phyloP scores from a whole-genome alignment of 78 protist species.

The Guillardia theta region DNA sequence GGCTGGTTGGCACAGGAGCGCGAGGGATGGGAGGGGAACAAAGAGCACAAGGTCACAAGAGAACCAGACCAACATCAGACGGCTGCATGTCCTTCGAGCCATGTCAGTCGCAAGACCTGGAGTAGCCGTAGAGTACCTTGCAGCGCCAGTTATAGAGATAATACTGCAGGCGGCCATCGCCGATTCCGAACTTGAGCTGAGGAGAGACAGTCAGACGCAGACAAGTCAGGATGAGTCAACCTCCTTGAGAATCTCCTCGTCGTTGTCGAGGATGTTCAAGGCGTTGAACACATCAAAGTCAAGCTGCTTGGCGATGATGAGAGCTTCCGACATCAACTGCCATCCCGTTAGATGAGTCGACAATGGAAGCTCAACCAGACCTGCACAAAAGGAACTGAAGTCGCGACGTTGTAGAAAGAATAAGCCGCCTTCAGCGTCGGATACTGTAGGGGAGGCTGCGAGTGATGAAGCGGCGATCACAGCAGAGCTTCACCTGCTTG shows the following conservation, averaged over 20 bases:
- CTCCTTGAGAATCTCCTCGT: constrained; percentile 55
- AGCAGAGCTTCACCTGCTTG: too few relatives aligned
- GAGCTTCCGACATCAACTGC: too few relatives aligned
- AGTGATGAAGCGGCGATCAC: too few relatives aligned
- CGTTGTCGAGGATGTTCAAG: constrained; percentile 91
- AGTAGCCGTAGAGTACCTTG: too few relatives aligned
- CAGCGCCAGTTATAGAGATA: constrained; percentile 86
- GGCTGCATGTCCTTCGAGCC: constrained; percentile 56
- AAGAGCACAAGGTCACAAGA: too few relatives aligned
- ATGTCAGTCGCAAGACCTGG: too few relatives aligned
- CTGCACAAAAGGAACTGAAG: constrained; percentile 61
- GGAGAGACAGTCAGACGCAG: neutral
- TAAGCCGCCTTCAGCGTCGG: constrained; percentile 80
- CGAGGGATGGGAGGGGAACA: too few relatives aligned
- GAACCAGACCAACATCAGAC: constrained; percentile 71
- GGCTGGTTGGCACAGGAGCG: too few relatives aligned
- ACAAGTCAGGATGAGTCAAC: too few relatives aligned
- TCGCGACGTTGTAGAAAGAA: constrained; percentile 88
- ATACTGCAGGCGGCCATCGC: constrained; percentile 90
- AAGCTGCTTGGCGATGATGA: constrained; percentile 74
- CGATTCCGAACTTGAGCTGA: constrained; percentile 91
- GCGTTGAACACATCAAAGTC: constrained; percentile 95
- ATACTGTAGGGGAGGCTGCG: too few relatives aligned
- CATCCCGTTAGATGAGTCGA: too few relatives aligned
- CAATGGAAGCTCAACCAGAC: too few relatives aligned